These are phyloP conservation scores for Alliaria petiolata DNA, from an alignment of 345 rosid genomes.

Conservation along the genomic window DNA sequence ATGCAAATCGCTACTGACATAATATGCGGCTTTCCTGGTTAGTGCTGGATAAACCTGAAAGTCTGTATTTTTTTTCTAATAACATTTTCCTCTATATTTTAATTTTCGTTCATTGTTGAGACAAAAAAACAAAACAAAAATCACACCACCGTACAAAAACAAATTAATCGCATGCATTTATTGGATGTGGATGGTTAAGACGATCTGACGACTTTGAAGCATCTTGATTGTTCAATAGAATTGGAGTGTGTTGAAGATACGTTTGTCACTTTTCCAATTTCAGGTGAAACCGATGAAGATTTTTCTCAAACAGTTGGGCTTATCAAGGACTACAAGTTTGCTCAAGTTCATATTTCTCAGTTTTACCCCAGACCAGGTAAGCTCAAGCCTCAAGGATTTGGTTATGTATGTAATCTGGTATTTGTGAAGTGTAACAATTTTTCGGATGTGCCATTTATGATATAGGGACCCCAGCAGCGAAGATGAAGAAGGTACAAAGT, in stretches of 20 bases:
- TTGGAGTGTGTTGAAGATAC: neutral
- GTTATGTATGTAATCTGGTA: neutral
- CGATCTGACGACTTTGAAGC: neutral
- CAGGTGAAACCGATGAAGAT: conserved; percentile 94
- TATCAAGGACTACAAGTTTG: conserved; percentile 62
- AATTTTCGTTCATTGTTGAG: neutral
- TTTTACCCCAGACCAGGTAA: conserved; percentile 95
- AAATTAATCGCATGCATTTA: neutral
- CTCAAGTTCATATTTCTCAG: conserved; percentile 97
- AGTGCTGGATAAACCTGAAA: conserved; percentile 27
- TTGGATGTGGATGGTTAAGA: neutral
- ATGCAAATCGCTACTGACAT: conserved; percentile 98
- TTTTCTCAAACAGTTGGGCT: conserved; percentile 74
- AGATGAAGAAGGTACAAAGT: conserved; percentile 95
- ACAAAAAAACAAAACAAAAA: neutral
- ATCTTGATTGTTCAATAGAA: neutral
- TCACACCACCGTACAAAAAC: neutral
- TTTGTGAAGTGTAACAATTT: neutral
- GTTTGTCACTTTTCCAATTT: conserved; percentile 7
- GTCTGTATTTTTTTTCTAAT: neutral
- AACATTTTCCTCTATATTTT: neutral
- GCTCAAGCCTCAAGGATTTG: neutral
- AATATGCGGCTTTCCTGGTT: conserved; percentile 96
- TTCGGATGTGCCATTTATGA: neutral
- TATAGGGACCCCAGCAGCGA: conserved; percentile 90